Evolutionary conservation across 108 stramenopile genomes (phyloP).

Genomic region (Epipyxis sp.): DNA sequence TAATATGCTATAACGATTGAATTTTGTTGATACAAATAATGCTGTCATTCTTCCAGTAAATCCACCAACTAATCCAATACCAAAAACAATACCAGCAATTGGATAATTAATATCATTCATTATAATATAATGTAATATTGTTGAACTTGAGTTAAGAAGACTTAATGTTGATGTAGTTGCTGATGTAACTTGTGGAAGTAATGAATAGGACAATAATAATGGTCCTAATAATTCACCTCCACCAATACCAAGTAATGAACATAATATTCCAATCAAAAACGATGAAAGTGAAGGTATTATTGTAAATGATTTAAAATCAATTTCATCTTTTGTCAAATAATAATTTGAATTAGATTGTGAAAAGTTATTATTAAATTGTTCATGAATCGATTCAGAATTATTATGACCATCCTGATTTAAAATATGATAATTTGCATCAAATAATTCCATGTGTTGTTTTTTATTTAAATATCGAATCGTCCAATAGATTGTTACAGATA

Average conservation of each 20-base stretch:
- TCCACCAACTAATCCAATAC: neutral
- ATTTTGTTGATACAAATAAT: neutral
- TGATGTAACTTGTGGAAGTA: constrained; percentile 15
- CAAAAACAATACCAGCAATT: neutral
- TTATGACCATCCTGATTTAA: too few species aligned
- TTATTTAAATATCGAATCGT: neutral
- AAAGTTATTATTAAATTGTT: constrained; percentile 5
- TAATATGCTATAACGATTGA: neutral
- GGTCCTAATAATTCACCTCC: constrained; percentile 29
- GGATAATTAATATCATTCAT: neutral
- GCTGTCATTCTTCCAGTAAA: neutral
- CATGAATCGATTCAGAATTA: constrained; percentile 10
- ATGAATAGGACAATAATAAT: neutral
- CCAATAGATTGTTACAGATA: neutral
- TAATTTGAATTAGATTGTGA: neutral
- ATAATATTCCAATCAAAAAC: neutral
- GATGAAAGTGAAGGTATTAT: neutral
- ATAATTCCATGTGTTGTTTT: neutral
- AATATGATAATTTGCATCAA: neutral
- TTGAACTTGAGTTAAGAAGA: neutral
- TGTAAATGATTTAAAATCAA: neutral
- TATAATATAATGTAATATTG: neutral
- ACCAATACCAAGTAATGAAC: constrained; percentile 18
- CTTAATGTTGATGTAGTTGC: constrained; percentile 9
- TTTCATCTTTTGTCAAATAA: neutral